Evolutionary conservation across 305 asterid species (phyloP).

Genomic region (Ilex paraguariensis): DNA sequence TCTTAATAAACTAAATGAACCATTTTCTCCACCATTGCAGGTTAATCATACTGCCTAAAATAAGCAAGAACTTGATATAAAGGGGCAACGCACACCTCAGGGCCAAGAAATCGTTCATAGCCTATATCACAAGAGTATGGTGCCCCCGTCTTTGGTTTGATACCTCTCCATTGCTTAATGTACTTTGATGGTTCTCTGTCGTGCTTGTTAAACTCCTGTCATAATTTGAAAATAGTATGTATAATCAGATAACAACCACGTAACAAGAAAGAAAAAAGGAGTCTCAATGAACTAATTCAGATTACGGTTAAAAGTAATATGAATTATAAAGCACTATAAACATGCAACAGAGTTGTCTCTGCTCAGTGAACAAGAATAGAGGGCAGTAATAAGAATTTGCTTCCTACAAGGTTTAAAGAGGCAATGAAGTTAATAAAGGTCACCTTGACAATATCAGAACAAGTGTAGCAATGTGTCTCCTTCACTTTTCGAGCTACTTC

Average conservation of each 20-base stretch:
- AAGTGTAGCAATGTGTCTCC: constrained; percentile 92
- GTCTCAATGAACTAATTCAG: background rate
- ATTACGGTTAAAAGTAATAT: background rate
- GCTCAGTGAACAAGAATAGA: background rate
- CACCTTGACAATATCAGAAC: constrained; percentile 96
- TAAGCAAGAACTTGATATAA: constrained; percentile 6
- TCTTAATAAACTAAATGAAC: no score
- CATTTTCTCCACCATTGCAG: no score
- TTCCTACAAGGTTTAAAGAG: no score
- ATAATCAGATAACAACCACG: background rate
- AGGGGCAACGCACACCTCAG: constrained; percentile 58
- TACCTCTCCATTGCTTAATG: constrained; percentile 91
- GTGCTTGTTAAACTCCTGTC: constrained; percentile 90
- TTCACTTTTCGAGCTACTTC: constrained; percentile 90
- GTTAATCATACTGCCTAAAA: background rate
- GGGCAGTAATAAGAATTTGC: background rate
- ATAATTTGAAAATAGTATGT: constrained; percentile 17
- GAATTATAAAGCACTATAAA: background rate
- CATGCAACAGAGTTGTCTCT: background rate
- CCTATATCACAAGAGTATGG: constrained; percentile 89
- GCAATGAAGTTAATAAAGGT: background rate
- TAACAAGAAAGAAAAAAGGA: background rate
- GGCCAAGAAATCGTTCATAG: constrained; percentile 96
- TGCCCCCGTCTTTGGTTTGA: constrained; percentile 93
- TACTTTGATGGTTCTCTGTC: constrained; percentile 92